These are phyloP conservation scores for Lipomyces spencermartinsiae DNA, from an alignment of 805 yeast genomes.

Conservation along the genomic window DNA sequence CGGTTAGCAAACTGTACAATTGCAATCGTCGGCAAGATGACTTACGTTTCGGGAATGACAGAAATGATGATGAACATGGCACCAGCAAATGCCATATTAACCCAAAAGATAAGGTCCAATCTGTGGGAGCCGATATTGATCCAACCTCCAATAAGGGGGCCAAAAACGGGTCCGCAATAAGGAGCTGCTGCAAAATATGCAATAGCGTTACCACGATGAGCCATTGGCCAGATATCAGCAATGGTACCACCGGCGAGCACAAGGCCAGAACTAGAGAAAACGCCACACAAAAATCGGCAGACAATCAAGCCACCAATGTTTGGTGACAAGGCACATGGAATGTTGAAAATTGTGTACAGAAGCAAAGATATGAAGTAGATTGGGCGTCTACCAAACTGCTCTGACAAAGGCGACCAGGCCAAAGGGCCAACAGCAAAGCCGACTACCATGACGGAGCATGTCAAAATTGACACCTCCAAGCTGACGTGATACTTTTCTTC, in stretches of 20 bases:
- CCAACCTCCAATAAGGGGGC: no score
- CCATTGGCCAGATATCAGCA: conserved; percentile 84
- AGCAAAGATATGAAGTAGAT: conserved; percentile 79
- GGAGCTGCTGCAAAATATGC: conserved; percentile 93
- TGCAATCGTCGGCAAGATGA: neutral
- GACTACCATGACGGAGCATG: conserved; percentile 85
- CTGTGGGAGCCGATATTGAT: conserved; percentile 70
- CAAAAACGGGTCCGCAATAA: conserved; percentile 89
- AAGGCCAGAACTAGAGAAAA: conserved; percentile 80
- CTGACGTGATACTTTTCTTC: conserved; percentile 71
- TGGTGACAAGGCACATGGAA: conserved; percentile 84
- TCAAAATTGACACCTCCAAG: conserved; percentile 75
- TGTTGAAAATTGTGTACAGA: conserved; percentile 77
- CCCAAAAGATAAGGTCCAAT: conserved; percentile 80
- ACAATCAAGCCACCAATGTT: conserved; percentile 81
- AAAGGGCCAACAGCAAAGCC: conserved; percentile 90
- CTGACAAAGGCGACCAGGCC: conserved; percentile 87
- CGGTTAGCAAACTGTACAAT: neutral
- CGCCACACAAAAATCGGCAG: conserved; percentile 87
- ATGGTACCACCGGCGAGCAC: conserved; percentile 90
- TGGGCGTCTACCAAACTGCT: conserved; percentile 83
- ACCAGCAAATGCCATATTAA: conserved; percentile 91
- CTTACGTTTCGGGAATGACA: conserved; percentile 77
- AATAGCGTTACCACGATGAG: conserved; percentile 84
- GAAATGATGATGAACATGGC: conserved; percentile 72